phyloP scores from a whole-genome alignment of 1,139 yeast species.

The Lodderomyces pseudojiufengensis region DNA sequence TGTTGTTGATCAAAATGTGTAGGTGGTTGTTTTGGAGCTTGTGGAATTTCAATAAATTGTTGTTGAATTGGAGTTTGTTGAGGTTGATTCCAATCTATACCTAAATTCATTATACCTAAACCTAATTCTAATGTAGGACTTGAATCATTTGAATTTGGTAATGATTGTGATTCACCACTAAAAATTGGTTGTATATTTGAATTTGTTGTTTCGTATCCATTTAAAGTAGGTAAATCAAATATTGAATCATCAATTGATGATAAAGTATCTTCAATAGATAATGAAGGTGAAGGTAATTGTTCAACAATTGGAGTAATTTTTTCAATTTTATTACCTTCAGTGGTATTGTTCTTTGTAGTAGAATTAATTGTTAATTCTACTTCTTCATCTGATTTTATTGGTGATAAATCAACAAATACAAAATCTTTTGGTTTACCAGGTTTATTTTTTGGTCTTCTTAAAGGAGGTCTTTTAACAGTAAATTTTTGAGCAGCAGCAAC shows the following conservation, averaged over 20 bases:
- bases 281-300: conserved; percentile 16
- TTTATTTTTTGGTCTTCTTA: conserved; percentile 48
- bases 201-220: neutral
- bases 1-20: conserved; percentile 6
- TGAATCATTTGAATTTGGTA: conserved; percentile 4
- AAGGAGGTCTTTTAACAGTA: conserved; percentile 43
- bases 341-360: too few relatives aligned
- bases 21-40: conserved; percentile 4
- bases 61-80: conserved; percentile 6
- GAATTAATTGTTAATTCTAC: conserved; percentile 5
- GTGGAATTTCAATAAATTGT: conserved; percentile 5
- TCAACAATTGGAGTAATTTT: conserved; percentile 10
- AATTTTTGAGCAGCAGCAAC: conserved; percentile 29
- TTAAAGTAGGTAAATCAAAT: conserved; percentile 5
- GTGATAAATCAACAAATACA: conserved; percentile 54
- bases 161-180: conserved; percentile 1
- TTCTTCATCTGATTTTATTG: conserved; percentile 36
- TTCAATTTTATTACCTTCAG: conserved; percentile 2
- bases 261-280: conserved; percentile 11
- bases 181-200: too few relatives aligned
- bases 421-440: conserved; percentile 53
- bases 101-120: conserved; percentile 25
- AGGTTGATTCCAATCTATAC: conserved; percentile 12
- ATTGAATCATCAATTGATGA: conserved; percentile 15
- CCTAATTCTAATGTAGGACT: conserved; percentile 15